phyloP scores from a whole-genome alignment of 352 stramenopile genomes.

The Plasmopara muralis region DNA sequence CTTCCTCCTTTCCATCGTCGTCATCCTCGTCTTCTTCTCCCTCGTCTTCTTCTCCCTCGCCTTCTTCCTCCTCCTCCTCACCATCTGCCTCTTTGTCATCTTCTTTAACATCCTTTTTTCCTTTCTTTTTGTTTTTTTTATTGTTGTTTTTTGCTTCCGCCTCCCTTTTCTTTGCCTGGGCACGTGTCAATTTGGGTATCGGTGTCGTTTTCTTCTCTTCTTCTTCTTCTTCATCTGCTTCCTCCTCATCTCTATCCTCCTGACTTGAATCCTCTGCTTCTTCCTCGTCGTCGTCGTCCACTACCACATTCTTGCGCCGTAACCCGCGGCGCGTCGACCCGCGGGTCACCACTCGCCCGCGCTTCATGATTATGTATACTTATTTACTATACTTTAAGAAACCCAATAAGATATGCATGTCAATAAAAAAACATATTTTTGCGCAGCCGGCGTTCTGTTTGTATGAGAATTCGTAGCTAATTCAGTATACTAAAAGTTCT shows the following conservation, averaged over 20 bases:
- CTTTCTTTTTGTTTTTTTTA: constrained; percentile 29
- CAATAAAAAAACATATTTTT: too few relatives aligned
- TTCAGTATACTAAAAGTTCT: too few relatives aligned
- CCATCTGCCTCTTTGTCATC: constrained; percentile 14
- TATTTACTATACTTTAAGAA: too few relatives aligned
- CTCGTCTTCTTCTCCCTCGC: constrained; percentile 34
- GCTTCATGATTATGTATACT: constrained; percentile 30
- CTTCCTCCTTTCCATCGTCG: constrained; percentile 39
- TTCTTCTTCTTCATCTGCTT: constrained; percentile 26
- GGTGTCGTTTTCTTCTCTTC: constrained; percentile 27
- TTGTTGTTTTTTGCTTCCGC: constrained; percentile 30
- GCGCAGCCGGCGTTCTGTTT: too few relatives aligned
- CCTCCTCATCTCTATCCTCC: constrained; percentile 24
- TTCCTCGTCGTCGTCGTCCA: constrained; percentile 53
- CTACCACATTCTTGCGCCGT: constrained; percentile 69
- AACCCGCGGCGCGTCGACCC: constrained; percentile 43
- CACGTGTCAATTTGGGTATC: constrained; percentile 28
- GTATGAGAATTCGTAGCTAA: too few relatives aligned
- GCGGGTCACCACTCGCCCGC: constrained; percentile 37
- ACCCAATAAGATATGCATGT: too few relatives aligned
- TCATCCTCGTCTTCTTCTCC: constrained; percentile 39
- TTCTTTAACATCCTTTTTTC: background rate
- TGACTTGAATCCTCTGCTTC: constrained; percentile 19
- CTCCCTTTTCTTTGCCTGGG: constrained; percentile 32
- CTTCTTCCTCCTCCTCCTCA: constrained; percentile 23